Evolutionary conservation across 2,329 filamentous ascomycete species (phyloP).

Genomic region (Calonectria pauciramosa): DNA sequence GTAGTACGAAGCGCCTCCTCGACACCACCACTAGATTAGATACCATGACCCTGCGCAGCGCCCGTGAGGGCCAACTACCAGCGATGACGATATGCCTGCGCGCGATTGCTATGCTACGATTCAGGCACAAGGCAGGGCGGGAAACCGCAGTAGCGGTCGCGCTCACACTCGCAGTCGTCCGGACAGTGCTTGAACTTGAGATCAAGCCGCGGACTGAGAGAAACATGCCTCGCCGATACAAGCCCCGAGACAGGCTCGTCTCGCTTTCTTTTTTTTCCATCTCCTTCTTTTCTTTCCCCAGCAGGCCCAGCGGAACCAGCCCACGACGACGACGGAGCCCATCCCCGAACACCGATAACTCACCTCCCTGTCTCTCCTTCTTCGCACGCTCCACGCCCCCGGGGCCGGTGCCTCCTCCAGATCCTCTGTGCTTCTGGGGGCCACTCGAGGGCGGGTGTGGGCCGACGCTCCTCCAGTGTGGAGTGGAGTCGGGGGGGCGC

Average conservation of each 20-base stretch:
- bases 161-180: background rate
- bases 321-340: conserved; percentile 7
- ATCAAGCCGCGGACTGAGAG: background rate
- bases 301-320: conserved; percentile 22
- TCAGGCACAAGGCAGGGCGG: conserved; percentile 1
- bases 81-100: conserved; percentile 20
- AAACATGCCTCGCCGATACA: conserved; percentile 32
- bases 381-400: conserved; percentile 40
- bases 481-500: conserved; percentile 20
- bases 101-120: background rate
- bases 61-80: background rate
- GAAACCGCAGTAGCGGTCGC: background rate
- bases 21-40: conserved; percentile 20
- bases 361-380: conserved; percentile 34
- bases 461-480: conserved; percentile 24
- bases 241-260: conserved; percentile 18
- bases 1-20: conserved; percentile 13
- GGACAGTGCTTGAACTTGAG: background rate
- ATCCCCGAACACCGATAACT: conserved; percentile 30
- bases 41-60: conserved; percentile 16
- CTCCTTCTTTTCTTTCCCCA: background rate
- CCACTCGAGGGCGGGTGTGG: conserved; percentile 21
- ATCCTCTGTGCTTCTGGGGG: conserved; percentile 25
- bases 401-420: conserved; percentile 33
- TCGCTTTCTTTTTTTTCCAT: background rate